Evolutionary conservation across 2,329 filamentous ascomycete species (phyloP).

Genomic region (Neonectria magnoliae): DNA sequence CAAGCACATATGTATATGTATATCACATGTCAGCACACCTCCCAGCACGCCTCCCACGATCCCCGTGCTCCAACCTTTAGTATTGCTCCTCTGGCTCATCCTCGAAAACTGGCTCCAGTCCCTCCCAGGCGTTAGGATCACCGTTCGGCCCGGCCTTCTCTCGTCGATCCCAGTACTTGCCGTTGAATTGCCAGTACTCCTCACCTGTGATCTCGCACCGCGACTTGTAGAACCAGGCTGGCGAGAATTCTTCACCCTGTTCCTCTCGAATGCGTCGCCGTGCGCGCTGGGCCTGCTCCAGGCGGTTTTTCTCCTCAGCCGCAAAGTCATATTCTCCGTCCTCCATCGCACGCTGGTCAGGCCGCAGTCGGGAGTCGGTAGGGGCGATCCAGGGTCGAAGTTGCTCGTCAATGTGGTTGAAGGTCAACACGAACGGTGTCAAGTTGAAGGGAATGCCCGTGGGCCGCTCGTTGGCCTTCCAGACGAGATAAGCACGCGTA

Average conservation of each 20-base stretch:
- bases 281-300: slow-evolving; percentile 90
- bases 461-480: slow-evolving; percentile 87
- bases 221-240: slow-evolving; percentile 84
- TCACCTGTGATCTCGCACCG: slow-evolving; percentile 84
- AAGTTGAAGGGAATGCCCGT: slow-evolving; percentile 94
- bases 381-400: slow-evolving; percentile 82
- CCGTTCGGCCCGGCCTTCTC: slow-evolving; percentile 71
- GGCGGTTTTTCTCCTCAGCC: slow-evolving; percentile 90
- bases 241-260: slow-evolving; percentile 81
- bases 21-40: neutral
- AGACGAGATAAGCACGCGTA: slow-evolving; percentile 86
- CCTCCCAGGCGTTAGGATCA: slow-evolving; percentile 69
- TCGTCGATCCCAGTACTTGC: slow-evolving; percentile 85
- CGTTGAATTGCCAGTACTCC: slow-evolving; percentile 88
- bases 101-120: slow-evolving; percentile 79
- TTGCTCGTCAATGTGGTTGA: slow-evolving; percentile 92
- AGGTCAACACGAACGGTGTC: slow-evolving; percentile 92
- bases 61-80: neutral
- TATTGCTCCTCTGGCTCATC: slow-evolving; percentile 38
- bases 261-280: slow-evolving; percentile 78
- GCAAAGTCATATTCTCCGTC: slow-evolving; percentile 97
- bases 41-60: neutral
- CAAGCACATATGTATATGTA: slow-evolving; percentile 6
- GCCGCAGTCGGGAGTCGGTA: slow-evolving; percentile 91
- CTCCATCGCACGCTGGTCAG: slow-evolving; percentile 98